Conservation (phyloP, 2,329 filamentous ascomycete genomes). For the Fusarium xyrophilum region DNA sequence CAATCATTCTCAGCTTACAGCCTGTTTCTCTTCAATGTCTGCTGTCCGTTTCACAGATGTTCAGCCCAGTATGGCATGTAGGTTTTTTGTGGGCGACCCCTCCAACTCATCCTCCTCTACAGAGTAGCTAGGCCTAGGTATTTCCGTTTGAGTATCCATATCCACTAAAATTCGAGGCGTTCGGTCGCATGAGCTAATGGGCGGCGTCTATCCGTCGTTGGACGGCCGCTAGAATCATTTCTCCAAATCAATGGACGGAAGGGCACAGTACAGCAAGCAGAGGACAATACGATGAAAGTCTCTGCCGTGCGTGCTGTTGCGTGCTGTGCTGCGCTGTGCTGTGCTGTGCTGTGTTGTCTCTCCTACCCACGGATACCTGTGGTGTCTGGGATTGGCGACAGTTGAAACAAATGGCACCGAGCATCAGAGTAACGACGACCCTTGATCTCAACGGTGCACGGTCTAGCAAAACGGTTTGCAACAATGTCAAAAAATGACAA, state of each 20-base stretch:
- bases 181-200: constrained; percentile 28
- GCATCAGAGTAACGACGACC: constrained; percentile 22
- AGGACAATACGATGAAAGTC: not conserved
- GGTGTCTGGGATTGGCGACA: constrained; percentile 28
- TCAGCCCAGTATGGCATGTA: constrained; percentile 32
- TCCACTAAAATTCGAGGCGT: constrained; percentile 30
- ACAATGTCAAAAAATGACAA: not conserved
- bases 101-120: constrained; percentile 5
- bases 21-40: not conserved
- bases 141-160: constrained; percentile 9
- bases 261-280: constrained; percentile 1
- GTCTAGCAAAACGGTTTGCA: constrained; percentile 12
- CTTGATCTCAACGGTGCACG: constrained; percentile 22
- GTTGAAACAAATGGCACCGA: constrained; percentile 32
- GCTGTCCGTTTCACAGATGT: constrained; percentile 2
- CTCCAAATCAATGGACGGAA: not conserved
- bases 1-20: constrained; percentile 7
- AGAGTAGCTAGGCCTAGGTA: not conserved
- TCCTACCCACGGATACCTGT: constrained; percentile 17
- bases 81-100: constrained; percentile 31
- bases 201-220: constrained; percentile 31
- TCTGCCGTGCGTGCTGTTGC: not conserved
- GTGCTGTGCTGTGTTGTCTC: not conserved
- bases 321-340: too few relatives aligned
- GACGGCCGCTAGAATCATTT: constrained; percentile 30